Conservation (phyloP, 768 basidiomycete genomes). For the Psilocybe sp. region DNA sequence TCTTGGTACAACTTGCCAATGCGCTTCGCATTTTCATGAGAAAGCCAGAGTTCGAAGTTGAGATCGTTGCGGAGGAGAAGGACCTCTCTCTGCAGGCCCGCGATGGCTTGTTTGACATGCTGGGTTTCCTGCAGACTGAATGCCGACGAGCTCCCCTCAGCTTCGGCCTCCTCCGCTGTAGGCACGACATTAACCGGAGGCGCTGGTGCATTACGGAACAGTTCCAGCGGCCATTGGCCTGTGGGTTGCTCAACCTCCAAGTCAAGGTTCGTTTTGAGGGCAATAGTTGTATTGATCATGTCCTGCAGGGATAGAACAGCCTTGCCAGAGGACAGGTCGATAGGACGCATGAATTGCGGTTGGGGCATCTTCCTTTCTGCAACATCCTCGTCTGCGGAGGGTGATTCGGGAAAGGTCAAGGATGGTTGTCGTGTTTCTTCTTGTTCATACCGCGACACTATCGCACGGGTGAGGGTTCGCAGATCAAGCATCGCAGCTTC, state of each 20-base stretch:
- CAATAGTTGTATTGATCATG: constrained; percentile 71
- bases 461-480: constrained; percentile 50
- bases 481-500: constrained; percentile 71
- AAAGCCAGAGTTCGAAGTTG: constrained; percentile 83
- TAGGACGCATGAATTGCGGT: constrained; percentile 28
- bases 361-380: background rate
- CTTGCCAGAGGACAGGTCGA: constrained; percentile 35
- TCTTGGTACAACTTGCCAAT: constrained; percentile 80
- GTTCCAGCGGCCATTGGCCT: constrained; percentile 48
- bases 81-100: constrained; percentile 71
- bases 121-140: too few species aligned
- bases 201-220: constrained; percentile 32
- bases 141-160: too few species aligned
- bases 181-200: constrained; percentile 10
- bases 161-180: constrained; percentile 8
- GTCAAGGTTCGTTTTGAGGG: constrained; percentile 68
- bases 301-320: constrained; percentile 63
- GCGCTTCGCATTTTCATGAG: constrained; percentile 77
- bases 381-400: constrained; percentile 1
- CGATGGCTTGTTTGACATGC: constrained; percentile 63
- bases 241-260: constrained; percentile 55
- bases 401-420: background rate
- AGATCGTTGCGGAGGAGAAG: constrained; percentile 76
- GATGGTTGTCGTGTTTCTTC: constrained; percentile 1
- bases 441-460: constrained; percentile 31